Conservation (phyloP, 1,284 basidiomycete genomes). For the Leccinum fuscescens region DNA sequence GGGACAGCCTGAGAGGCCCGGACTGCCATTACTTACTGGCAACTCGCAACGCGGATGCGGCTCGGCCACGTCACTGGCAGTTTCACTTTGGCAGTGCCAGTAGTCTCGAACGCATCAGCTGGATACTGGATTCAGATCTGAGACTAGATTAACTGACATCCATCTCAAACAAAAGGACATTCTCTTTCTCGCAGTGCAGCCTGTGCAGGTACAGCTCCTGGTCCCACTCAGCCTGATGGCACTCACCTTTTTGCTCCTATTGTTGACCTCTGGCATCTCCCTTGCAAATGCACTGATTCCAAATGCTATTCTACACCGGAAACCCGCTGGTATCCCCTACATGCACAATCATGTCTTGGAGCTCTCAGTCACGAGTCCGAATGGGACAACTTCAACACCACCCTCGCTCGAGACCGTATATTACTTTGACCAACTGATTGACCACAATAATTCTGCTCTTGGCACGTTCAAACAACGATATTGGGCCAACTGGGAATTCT, state of each 20-base stretch:
- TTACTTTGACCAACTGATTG: slow-evolving; percentile 69
- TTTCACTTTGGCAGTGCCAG: background rate
- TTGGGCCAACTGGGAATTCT: slow-evolving; percentile 65
- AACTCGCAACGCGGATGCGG: too few species aligned
- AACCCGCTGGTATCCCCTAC: slow-evolving; percentile 10
- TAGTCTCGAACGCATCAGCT: too few species aligned
- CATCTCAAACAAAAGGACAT: background rate
- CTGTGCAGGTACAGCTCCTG: background rate
- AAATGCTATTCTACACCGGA: slow-evolving; percentile 20
- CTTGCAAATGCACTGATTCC: slow-evolving; percentile 20
- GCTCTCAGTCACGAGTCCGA: slow-evolving; percentile 6
- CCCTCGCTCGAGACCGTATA: slow-evolving; percentile 46
- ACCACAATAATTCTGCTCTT: slow-evolving; percentile 61
- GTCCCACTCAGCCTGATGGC: slow-evolving; percentile 10
- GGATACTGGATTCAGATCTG: background rate
- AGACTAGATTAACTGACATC: background rate
- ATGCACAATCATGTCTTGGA: slow-evolving; percentile 9
- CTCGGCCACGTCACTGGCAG: background rate
- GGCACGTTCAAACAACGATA: slow-evolving; percentile 78
- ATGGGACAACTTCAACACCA: slow-evolving; percentile 22
- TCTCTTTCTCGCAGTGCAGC: background rate
- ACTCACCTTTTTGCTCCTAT: slow-evolving; percentile 2
- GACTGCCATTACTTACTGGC: too few species aligned
- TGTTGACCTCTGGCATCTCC: slow-evolving; percentile 8
- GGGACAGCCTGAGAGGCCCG: too few species aligned